Evolutionary conservation across 352 stramenopile genomes (phyloP), one percentile per base, ranked within the genome.

Genomic region (Globisporangium apiculatum): DNA sequence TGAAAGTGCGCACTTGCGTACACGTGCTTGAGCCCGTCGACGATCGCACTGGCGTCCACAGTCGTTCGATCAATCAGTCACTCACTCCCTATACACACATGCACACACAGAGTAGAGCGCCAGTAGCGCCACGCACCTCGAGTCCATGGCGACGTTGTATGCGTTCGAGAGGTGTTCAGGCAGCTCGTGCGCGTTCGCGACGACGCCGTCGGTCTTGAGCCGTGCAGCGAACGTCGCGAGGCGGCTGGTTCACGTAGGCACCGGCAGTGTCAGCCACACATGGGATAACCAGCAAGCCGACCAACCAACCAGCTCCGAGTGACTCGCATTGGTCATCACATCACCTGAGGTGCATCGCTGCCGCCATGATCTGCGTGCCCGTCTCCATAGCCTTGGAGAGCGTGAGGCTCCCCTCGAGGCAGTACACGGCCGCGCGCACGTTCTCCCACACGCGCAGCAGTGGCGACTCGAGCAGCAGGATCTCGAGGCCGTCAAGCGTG

Each of bases 391-490:
- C 79, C 47, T 78, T 84, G 1, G 78, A 75, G 41, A 91, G 71
- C 12, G 72, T 77, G 42, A 88, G 69, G 35, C 75, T 81, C 8
- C 72, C 75, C 63, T 92, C 80, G 12, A 94, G 60, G 48, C 77
- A 89, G 53, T 90, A 87, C 42, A 90, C 70, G 10, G 68, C 75
- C 0, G 73, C 71, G 57, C 89, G 87, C 7, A 86, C 46, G 57
- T 94, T 94, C 53, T 75, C 61, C 84, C 82, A 92, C 45, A 94
- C 78, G 24, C 66, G 71, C 36, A 84, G 49, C 11, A 91, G 63
- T 24, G 81, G 79, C 3, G 84, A 91, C n/a, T 67, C 80, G 11
- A 86, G 62, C 57, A 92, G 56, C 56, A 90, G 67, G 35, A 94
- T 72, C 53, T 89, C 82, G 18, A 89, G 57, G 45, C 81, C 75